Conservation (phyloP, 2,329 filamentous ascomycete species). For the Diplodia sapinea region DNA sequence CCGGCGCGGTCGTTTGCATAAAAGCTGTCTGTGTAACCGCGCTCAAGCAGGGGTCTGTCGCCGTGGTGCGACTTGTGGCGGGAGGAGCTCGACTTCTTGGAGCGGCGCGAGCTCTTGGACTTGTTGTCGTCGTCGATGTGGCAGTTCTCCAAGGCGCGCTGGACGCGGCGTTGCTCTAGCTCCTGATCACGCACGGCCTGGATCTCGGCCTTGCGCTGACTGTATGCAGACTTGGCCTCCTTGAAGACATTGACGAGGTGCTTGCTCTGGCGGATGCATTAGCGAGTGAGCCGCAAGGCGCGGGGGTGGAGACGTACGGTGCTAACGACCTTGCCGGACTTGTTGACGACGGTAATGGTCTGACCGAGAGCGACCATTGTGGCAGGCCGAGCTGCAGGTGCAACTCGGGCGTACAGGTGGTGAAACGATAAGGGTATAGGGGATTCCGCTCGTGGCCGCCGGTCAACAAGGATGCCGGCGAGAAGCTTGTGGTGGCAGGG, state of each 20-base stretch:
- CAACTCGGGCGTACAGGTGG: constrained; percentile 28
- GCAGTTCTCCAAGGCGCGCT: constrained; percentile 62
- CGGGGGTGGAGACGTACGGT: constrained; percentile 64
- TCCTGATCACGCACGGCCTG: constrained; percentile 70
- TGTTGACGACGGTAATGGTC: constrained; percentile 89
- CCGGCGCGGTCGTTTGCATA: constrained; percentile 47
- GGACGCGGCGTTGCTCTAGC: constrained; percentile 63
- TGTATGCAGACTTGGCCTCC: constrained; percentile 86
- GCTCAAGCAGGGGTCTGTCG: constrained; percentile 47
- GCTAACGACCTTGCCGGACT: constrained; percentile 87
- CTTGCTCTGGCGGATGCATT: constrained; percentile 71
- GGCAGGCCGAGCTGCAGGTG: constrained; percentile 27
- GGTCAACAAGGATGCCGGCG: constrained; percentile 26
- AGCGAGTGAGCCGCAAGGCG: constrained; percentile 25
- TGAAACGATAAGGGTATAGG: constrained; percentile 28
- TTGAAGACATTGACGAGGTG: constrained; percentile 90
- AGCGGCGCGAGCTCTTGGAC: constrained; percentile 37
- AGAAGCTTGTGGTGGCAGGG: constrained; percentile 28
- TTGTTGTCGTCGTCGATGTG: constrained; percentile 49
- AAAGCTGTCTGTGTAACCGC: constrained; percentile 54
- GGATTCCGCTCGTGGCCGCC: constrained; percentile 16
- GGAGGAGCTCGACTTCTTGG: constrained; percentile 22
- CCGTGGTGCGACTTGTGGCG: constrained; percentile 41
- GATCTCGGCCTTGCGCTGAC: constrained; percentile 83
- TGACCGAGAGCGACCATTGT: constrained; percentile 58